These are phyloP conservation scores for Pisolithus marmoratus DNA, from an alignment of 768 basidiomycete species.

Conservation along the genomic window DNA sequence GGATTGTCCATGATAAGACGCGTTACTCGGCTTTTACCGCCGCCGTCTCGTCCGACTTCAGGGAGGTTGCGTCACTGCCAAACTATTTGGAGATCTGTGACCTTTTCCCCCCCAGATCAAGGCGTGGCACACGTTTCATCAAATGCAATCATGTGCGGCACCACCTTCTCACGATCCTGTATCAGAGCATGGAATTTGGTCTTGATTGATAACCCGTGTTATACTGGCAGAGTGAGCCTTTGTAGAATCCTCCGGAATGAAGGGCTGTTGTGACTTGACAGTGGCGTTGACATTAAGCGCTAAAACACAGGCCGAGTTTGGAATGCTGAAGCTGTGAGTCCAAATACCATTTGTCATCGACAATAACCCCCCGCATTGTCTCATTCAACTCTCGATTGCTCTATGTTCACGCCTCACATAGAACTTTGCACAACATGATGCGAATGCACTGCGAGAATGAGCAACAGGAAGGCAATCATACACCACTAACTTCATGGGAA, in stretches of 20 bases:
- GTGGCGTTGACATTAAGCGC: conserved; percentile 16
- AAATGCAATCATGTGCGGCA: background rate
- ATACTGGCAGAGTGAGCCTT: conserved; percentile 5
- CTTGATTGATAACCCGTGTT: conserved; percentile 11
- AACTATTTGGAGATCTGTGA: no score
- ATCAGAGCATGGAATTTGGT: conserved; percentile 13
- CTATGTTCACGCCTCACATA: no score
- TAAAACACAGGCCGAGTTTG: background rate
- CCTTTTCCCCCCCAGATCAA: background rate
- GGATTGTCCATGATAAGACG: background rate
- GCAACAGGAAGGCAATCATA: background rate
- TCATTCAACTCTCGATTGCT: no score
- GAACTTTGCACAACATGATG: no score
- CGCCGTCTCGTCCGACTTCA: background rate
- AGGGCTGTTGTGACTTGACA: conserved; percentile 11
- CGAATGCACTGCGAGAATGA: no score
- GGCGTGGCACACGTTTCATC: background rate
- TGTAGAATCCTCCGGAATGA: background rate
- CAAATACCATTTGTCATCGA: no score
- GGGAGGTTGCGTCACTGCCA: background rate
- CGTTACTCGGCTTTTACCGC: background rate
- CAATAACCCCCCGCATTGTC: no score
- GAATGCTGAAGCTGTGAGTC: no score
- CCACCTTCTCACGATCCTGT: conserved; percentile 4
- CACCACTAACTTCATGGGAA: background rate